Evolutionary conservation across 2,329 filamentous ascomycete genomes (phyloP), one percentile per base, ranked within the genome.

Genomic region (Penicillium sp.): DNA sequence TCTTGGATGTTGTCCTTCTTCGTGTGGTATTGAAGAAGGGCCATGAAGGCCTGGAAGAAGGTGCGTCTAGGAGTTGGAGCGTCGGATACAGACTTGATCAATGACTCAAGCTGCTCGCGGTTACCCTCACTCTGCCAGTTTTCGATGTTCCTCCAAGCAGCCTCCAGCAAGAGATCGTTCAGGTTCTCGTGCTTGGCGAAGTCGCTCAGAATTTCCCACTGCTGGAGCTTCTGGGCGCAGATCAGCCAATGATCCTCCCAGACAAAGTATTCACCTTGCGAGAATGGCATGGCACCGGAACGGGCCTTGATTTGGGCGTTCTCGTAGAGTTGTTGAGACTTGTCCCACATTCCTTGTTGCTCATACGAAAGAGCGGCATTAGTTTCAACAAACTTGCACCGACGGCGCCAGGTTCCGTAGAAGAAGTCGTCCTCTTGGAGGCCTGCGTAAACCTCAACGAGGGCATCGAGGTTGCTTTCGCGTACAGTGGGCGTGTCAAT

Each of bases 171-270:
- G 50, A 99, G 84, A 71, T 99, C 94, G 70, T 97, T 96, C 76
- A 97, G 89, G 70, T 99, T 99, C 72, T 99, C 95, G 68, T 99
- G 94, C 76, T 99, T 99, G 4, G 94, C 92, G 70, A 97, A 97
- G 67, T 99, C 95, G 60, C 92, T 91, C 34, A 99, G 76, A 55
- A 99, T 93, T 68, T 99, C 94, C 94, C 94, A 99, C 71, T 99
- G 95, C 73, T 99, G 95, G 45, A 99, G 82, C 77, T 99, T 99
- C 76, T 97, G 92, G 0, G 93, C 94, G 73, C 94, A 99, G 49
- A 97, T 83, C 41, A 99, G 88, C 94, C 94, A 99, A 68, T 99
- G 95, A 70, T 99, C 94, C 76, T 99, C 94, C 94, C 94, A 99
- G 1, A 99, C 84, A 85, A 96, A 97, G 76, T 99, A 99, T 75